Conservation (phyloP, 2,329 filamentous ascomycete genomes). For the Sordariomycetes sp. region DNA sequence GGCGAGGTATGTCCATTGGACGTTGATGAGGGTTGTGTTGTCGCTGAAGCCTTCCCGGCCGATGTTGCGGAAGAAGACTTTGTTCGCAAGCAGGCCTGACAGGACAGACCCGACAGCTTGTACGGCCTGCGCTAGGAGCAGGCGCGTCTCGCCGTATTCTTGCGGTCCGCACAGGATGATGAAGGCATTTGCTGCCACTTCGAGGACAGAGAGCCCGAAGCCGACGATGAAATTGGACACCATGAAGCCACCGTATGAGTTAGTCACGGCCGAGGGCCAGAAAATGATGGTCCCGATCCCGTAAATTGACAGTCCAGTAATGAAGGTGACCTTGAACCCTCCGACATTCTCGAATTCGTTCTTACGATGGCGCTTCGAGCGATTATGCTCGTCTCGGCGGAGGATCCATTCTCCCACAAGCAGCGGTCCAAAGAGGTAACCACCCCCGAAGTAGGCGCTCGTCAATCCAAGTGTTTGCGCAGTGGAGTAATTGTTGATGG, state of each 20-base stretch:
- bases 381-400: slow-evolving; percentile 53
- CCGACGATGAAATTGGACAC: slow-evolving; percentile 67
- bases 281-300: slow-evolving; percentile 74
- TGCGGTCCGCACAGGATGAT: slow-evolving; percentile 62
- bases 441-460: slow-evolving; percentile 60
- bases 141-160: slow-evolving; percentile 63
- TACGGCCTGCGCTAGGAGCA: slow-evolving; percentile 67
- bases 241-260: slow-evolving; percentile 71
- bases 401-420: slow-evolving; percentile 63
- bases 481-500: slow-evolving; percentile 49
- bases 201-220: slow-evolving; percentile 66
- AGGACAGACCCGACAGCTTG: slow-evolving; percentile 69
- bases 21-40: slow-evolving; percentile 51
- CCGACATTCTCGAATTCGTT: slow-evolving; percentile 36
- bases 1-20: slow-evolving; percentile 81
- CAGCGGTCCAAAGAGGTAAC: slow-evolving; percentile 61
- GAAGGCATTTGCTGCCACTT: slow-evolving; percentile 75
- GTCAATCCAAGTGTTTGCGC: slow-evolving; percentile 60
- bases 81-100: slow-evolving; percentile 62
- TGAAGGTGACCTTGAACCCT: slow-evolving; percentile 75
- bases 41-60: slow-evolving; percentile 18
- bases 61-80: slow-evolving; percentile 61
- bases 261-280: slow-evolving; percentile 70
- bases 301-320: slow-evolving; percentile 66
- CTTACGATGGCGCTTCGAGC: slow-evolving; percentile 28